phyloP scores from a whole-genome alignment of 2,329 filamentous ascomycete species.

The Curvularia eragrostidis region DNA sequence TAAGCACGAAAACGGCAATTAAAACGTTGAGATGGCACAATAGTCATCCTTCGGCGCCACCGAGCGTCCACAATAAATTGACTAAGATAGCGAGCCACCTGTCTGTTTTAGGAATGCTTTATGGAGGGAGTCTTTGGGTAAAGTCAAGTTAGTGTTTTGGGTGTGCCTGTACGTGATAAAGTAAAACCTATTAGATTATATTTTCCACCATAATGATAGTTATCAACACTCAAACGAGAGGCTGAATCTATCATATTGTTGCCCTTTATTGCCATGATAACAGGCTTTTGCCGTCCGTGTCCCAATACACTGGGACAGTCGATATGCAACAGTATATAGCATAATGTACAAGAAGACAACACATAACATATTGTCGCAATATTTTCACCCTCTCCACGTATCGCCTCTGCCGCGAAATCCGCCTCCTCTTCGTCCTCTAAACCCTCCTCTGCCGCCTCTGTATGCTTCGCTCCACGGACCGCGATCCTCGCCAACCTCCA shows the following conservation, averaged over 20 bases:
- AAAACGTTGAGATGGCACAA: no score
- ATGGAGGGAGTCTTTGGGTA: no score
- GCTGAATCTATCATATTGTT: neutral
- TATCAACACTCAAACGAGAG: neutral
- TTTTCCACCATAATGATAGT: neutral
- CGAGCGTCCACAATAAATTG: no score
- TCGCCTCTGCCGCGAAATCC: slow-evolving; percentile 10
- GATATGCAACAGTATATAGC: neutral
- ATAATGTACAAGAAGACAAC: slow-evolving; percentile 1
- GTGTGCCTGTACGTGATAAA: neutral
- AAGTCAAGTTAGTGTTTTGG: no score
- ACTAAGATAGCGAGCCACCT: no score
- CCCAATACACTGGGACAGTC: neutral
- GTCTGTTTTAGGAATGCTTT: no score
- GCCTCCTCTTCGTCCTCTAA: slow-evolving; percentile 10
- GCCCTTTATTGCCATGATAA: slow-evolving; percentile 55
- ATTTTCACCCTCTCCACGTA: slow-evolving; percentile 9
- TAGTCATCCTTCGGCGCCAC: no score
- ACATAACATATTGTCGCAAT: neutral
- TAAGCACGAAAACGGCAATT: no score
- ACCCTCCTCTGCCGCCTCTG: slow-evolving; percentile 18
- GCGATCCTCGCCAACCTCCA: slow-evolving; percentile 50
- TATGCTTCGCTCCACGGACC: slow-evolving; percentile 38
- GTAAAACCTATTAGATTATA: neutral
- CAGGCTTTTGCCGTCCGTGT: slow-evolving; percentile 44